Evolutionary conservation across 164 flowering plant species (phyloP).

Genomic region (Protea cynaroides): DNA sequence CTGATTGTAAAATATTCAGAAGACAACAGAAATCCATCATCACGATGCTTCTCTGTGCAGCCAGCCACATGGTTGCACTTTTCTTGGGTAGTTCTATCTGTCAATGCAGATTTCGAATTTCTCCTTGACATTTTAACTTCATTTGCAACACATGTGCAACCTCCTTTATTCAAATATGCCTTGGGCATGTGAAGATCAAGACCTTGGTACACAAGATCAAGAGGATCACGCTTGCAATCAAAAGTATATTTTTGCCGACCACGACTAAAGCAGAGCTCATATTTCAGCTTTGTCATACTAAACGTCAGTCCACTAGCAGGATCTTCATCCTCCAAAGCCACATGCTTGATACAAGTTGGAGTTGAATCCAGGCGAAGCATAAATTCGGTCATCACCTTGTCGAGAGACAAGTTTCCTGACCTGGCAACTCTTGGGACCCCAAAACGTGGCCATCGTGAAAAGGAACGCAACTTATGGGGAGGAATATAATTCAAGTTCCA

Average conservation of each 20-base stretch:
- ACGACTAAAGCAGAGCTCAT: conserved; percentile 72
- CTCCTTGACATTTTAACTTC: conserved; percentile 48
- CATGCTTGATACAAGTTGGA: conserved; percentile 66
- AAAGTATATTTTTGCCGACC: conserved; percentile 86
- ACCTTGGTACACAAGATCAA: conserved; percentile 95
- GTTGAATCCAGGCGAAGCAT: conserved; percentile 82
- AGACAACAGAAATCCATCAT: conserved; percentile 90
- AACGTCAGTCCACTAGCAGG: conserved; percentile 92
- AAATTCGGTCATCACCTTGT: conserved; percentile 94
- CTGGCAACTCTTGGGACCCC: conserved; percentile 79
- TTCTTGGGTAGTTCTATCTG: conserved; percentile 46
- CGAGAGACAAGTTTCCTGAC: conserved; percentile 92
- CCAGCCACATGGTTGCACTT: conserved; percentile 31
- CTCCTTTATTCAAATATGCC: conserved; percentile 50
- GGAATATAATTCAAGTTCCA: conserved; percentile 81
- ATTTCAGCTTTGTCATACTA: conserved; percentile 68
- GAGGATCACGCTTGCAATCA: conserved; percentile 81
- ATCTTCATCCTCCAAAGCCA: conserved; percentile 80
- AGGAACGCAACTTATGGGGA: conserved; percentile 85
- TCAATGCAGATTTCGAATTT: conserved; percentile 38
- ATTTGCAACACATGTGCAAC: conserved; percentile 40
- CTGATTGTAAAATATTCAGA: conserved; percentile 95
- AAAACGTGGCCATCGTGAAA: conserved; percentile 97
- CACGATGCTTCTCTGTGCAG: conserved; percentile 57
- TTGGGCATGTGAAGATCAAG: conserved; percentile 84